Percentiles rank a stretch among this genome's conserved stretches.
These are phyloP conservation scores for Thymus quinquecostatus DNA, from an alignment of 257 asterid genomes.

Conservation along the genomic window DNA sequence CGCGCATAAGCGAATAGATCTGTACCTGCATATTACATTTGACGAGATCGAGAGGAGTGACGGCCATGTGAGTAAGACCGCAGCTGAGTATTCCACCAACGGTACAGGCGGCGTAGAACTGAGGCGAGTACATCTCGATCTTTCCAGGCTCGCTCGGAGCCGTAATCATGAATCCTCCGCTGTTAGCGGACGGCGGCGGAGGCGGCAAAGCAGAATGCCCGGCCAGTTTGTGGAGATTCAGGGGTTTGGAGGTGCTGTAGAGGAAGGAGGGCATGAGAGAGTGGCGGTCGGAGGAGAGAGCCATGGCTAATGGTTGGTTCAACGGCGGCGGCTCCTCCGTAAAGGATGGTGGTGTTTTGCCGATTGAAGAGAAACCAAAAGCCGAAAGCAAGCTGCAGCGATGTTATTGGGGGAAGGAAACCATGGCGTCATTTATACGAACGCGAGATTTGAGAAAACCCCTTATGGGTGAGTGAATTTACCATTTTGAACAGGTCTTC, in stretches of 20 bases:
- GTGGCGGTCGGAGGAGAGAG: slow-evolving; percentile 63
- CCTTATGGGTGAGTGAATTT: neutral
- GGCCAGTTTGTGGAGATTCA: slow-evolving; percentile 34
- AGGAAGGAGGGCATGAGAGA: slow-evolving; percentile 74
- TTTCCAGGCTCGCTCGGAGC: slow-evolving; percentile 77
- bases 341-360: neutral
- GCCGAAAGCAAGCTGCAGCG: slow-evolving; percentile 31
- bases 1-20: slow-evolving; percentile 38
- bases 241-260: slow-evolving; percentile 52
- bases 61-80: slow-evolving; percentile 93
- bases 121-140: slow-evolving; percentile 84
- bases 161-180: slow-evolving; percentile 53
- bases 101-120: slow-evolving; percentile 83
- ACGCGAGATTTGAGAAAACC: slow-evolving; percentile 10
- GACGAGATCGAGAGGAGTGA: slow-evolving; percentile 97
- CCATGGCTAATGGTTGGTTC: slow-evolving; percentile 34
- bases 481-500: neutral
- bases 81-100: slow-evolving; percentile 91
- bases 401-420: slow-evolving; percentile 29
- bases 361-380: slow-evolving; percentile 19
- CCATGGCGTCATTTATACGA: slow-evolving; percentile 30
- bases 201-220: slow-evolving; percentile 33
- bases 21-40: slow-evolving; percentile 97
- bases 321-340: slow-evolving; percentile 35
- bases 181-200: slow-evolving; percentile 31